Conservation (phyloP, 2,329 filamentous ascomycete species). For the Cephalotrichum gorgonifer region DNA sequence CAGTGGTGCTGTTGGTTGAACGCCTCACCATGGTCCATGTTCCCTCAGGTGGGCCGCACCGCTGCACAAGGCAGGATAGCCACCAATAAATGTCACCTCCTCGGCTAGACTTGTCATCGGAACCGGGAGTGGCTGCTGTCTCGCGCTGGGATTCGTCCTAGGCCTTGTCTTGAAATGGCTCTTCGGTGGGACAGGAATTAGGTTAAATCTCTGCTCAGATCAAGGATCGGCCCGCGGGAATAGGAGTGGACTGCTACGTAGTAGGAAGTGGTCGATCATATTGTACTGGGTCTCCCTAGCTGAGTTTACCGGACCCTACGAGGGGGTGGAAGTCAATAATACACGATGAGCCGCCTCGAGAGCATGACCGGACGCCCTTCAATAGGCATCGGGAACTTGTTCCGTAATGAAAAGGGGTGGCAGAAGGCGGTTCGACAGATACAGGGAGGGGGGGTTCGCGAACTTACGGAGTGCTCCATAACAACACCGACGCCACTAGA, state of each 20-base stretch:
- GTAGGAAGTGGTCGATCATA: no score
- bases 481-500: no score
- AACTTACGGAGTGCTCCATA: no score
- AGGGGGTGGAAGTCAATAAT: no score
- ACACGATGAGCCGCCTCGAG: no score
- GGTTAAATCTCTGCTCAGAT: background rate
- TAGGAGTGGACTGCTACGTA: background rate
- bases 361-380: no score
- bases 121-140: background rate
- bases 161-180: background rate
- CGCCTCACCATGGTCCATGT: background rate
- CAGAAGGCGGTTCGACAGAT: no score
- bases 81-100: background rate
- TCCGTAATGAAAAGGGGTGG: no score
- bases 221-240: background rate
- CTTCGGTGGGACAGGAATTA: background rate
- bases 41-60: background rate
- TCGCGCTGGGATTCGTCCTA: background rate
- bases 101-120: background rate
- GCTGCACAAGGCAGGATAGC: background rate
- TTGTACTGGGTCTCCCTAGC: no score
- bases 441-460: no score
- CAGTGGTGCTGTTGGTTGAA: background rate
- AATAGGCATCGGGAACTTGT: no score
- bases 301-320: no score